Conservation (phyloP, 164 flowering plant genomes). For the Umbellularia californica region DNA sequence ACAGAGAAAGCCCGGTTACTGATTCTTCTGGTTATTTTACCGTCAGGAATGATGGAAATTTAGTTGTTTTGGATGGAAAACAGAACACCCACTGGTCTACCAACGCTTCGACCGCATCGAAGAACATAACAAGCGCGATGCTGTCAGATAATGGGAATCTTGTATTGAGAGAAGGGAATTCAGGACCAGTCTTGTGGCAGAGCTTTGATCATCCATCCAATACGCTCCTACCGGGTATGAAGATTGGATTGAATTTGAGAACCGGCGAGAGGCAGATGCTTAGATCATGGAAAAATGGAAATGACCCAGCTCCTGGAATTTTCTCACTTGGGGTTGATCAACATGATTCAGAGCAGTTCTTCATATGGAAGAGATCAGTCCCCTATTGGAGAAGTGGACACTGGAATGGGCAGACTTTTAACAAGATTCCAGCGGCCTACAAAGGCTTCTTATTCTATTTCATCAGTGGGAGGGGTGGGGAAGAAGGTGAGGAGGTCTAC, state of each 20-base stretch:
- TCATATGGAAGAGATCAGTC: slow-evolving; percentile 6
- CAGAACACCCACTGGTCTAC: slow-evolving; percentile 23
- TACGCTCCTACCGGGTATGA: slow-evolving; percentile 5
- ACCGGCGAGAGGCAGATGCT: neutral
- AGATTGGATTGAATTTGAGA: neutral
- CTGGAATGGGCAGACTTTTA: slow-evolving; percentile 15
- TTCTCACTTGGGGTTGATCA: neutral
- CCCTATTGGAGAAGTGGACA: slow-evolving; percentile 21
- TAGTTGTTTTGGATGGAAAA: slow-evolving; percentile 20
- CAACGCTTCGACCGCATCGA: neutral
- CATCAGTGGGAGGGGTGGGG: neutral
- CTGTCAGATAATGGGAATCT: slow-evolving; percentile 29
- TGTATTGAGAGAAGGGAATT: slow-evolving; percentile 17
- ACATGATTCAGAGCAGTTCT: neutral
- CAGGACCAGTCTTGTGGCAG: neutral
- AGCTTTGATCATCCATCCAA: slow-evolving; percentile 13
- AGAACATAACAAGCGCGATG: slow-evolving; percentile 10
- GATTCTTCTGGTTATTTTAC: slow-evolving; percentile 5
- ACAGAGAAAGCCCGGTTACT: slow-evolving; percentile 27
- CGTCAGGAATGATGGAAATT: slow-evolving; percentile 20
- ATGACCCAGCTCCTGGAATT: neutral
- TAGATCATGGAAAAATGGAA: neutral
- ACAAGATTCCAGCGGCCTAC: neutral
- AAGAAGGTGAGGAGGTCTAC: neutral
- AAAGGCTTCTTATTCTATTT: neutral